phyloP scores from a whole-genome alignment of 495 filamentous ascomycete genomes.

The Aspergillus homomorphus region DNA sequence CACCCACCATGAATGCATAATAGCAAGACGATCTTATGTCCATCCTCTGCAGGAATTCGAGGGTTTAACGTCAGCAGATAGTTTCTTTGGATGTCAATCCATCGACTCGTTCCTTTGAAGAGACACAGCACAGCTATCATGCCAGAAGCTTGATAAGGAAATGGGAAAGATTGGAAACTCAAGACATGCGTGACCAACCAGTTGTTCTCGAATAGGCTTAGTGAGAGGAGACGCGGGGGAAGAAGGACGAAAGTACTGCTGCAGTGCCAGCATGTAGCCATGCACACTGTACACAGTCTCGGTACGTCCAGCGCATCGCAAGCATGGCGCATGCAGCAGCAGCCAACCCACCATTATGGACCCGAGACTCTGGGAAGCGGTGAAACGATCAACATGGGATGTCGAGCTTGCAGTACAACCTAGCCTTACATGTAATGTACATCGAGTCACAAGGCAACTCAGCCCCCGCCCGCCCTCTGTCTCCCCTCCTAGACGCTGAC shows the following conservation, averaged over 20 bases:
- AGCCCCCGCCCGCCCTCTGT: too few relatives aligned
- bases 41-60: background rate
- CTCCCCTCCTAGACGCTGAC: background rate
- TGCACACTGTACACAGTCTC: background rate
- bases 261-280: background rate
- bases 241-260: background rate
- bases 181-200: background rate
- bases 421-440: background rate
- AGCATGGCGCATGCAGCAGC: background rate
- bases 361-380: constrained; percentile 22
- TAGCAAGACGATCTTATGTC: background rate
- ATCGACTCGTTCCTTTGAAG: background rate
- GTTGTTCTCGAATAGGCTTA: background rate
- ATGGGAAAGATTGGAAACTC: background rate
- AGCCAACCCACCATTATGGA: constrained; percentile 7
- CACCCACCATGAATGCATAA: background rate
- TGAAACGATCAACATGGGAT: constrained; percentile 17
- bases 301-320: constrained; percentile 6
- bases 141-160: background rate
- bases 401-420: background rate
- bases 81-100: background rate
- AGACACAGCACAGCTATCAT: background rate
- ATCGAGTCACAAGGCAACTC: constrained; percentile 7
- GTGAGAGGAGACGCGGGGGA: background rate
- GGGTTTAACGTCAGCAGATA: background rate